phyloP scores from a whole-genome alignment of 352 stramenopile genomes.

The Phytophthora aleatoria region DNA sequence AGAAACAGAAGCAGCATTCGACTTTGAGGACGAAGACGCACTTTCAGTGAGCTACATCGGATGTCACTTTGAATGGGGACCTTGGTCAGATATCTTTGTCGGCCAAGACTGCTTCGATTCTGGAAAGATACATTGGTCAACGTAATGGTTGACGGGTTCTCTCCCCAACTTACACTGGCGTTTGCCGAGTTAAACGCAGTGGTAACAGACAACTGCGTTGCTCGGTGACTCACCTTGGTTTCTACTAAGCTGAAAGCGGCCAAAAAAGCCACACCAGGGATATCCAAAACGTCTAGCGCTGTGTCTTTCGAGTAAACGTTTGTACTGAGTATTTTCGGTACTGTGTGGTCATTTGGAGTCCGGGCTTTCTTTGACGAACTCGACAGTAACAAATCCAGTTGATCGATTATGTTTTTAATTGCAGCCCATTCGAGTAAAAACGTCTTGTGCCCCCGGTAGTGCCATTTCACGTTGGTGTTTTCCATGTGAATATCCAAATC shows the following conservation, averaged over 20 bases:
- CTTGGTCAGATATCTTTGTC: slow-evolving; percentile 32
- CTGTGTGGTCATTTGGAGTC: slow-evolving; percentile 6
- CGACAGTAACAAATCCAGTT: slow-evolving; percentile 42
- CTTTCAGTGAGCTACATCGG: slow-evolving; percentile 19
- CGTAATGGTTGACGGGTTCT: slow-evolving; percentile 17
- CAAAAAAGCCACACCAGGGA: slow-evolving; percentile 27
- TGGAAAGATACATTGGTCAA: slow-evolving; percentile 24
- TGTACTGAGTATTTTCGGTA: slow-evolving; percentile 30
- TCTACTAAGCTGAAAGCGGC: slow-evolving; percentile 32
- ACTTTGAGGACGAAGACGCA: slow-evolving; percentile 30
- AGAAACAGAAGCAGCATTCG: slow-evolving; percentile 55
- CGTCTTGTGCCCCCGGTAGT: slow-evolving; percentile 30
- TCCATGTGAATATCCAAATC: slow-evolving; percentile 38
- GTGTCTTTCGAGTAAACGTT: slow-evolving; percentile 36
- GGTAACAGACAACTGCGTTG: slow-evolving; percentile 33
- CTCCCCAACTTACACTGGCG: slow-evolving; percentile 31
- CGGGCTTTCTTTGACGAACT: slow-evolving; percentile 27
- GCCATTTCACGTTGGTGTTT: slow-evolving; percentile 39
- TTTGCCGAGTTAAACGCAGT: slow-evolving; percentile 37
- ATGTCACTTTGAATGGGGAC: slow-evolving; percentile 36
- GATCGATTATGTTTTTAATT: slow-evolving; percentile 38
- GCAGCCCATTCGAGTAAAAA: slow-evolving; percentile 40
- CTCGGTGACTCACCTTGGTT: slow-evolving; percentile 27
- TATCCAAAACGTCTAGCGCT: slow-evolving; percentile 31
- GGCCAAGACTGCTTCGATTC: slow-evolving; percentile 30